phyloP scores from a whole-genome alignment of 345 rosid species.

The Theobroma cacao region DNA sequence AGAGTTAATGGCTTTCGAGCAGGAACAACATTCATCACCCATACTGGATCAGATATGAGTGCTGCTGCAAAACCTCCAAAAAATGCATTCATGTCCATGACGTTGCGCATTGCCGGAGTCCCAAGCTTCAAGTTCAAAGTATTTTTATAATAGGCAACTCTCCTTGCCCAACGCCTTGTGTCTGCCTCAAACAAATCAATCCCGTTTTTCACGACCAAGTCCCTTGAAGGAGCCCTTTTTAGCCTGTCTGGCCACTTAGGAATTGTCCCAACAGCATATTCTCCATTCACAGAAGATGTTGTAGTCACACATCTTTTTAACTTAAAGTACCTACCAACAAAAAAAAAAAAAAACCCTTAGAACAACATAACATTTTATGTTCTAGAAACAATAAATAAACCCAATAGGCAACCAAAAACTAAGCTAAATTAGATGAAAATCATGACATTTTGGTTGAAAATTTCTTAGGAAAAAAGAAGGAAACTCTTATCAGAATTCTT shows the following conservation, averaged over 20 bases:
- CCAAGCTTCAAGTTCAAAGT: conserved; percentile 65
- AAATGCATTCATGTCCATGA: conserved; percentile 96
- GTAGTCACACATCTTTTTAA: conserved; percentile 68
- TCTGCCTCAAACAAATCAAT: conserved; percentile 83
- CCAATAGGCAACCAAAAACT: background rate
- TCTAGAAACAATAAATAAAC: background rate
- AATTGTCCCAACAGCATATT: conserved; percentile 59
- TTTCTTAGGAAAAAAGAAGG: background rate
- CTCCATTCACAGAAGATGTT: conserved; percentile 58
- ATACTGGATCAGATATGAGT: conserved; percentile 68
- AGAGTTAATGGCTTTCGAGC: conserved; percentile 77
- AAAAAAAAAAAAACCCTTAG: conserved; percentile 4
- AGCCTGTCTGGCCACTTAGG: conserved; percentile 87
- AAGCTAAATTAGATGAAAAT: conserved; percentile 10
- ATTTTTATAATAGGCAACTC: conserved; percentile 80
- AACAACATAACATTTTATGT: background rate
- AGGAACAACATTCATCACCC: conserved; percentile 98
- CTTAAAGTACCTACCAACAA: conserved; percentile 69
- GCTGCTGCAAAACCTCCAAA: conserved; percentile 97
- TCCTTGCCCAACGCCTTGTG: conserved; percentile 79
- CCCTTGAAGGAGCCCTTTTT: conserved; percentile 65
- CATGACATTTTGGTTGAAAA: background rate
- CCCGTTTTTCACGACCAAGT: conserved; percentile 63
- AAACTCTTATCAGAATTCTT: background rate
- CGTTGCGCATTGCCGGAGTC: conserved; percentile 66